Percentiles rank a stretch among this genome's conserved stretches.
These are phyloP conservation scores for Yamadazyma dendronema DNA, from an alignment of 1,139 yeast species.

Conservation along the genomic window DNA sequence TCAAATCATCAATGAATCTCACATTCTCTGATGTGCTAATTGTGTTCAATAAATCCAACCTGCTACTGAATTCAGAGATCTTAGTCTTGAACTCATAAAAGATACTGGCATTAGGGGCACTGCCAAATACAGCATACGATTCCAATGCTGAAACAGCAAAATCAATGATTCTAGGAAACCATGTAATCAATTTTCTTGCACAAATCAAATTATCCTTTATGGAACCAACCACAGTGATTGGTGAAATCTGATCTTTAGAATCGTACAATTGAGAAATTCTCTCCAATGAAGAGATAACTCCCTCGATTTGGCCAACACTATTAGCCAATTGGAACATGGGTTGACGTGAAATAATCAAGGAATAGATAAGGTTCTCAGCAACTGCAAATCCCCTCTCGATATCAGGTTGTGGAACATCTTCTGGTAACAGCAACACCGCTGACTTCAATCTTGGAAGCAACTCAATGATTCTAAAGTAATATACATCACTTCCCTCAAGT, in stretches of 20 bases:
- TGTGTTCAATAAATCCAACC: constrained; percentile 12
- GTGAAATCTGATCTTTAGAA: constrained; percentile 12
- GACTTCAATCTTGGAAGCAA: constrained; percentile 76
- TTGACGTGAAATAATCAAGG: constrained; percentile 48
- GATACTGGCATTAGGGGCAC: constrained; percentile 11
- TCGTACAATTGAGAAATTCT: constrained; percentile 14
- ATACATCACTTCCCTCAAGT: constrained; percentile 51
- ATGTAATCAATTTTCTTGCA: constrained; percentile 21
- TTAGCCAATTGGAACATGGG: constrained; percentile 39
- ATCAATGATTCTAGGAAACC: constrained; percentile 52
- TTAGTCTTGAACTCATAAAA: constrained; percentile 23
- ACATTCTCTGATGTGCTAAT: constrained; percentile 17
- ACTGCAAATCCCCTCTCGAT: constrained; percentile 76
- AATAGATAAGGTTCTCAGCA: constrained; percentile 68
- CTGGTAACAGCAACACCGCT: constrained; percentile 57
- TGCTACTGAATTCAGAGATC: constrained; percentile 14
- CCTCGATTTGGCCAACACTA: constrained; percentile 7
- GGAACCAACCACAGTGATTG: constrained; percentile 21
- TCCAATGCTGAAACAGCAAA: constrained; percentile 40
- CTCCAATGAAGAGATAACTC: constrained; percentile 4
- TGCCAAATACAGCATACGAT: constrained; percentile 17
- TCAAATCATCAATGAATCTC: constrained; percentile 8
- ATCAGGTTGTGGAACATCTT: constrained; percentile 75
- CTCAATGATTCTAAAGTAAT: constrained; percentile 72
- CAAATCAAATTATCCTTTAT: constrained; percentile 17